Base-by-base conservation (phyloP, 1,284 basidiomycete genomes). In the Mycosarcoma maydis region DNA sequence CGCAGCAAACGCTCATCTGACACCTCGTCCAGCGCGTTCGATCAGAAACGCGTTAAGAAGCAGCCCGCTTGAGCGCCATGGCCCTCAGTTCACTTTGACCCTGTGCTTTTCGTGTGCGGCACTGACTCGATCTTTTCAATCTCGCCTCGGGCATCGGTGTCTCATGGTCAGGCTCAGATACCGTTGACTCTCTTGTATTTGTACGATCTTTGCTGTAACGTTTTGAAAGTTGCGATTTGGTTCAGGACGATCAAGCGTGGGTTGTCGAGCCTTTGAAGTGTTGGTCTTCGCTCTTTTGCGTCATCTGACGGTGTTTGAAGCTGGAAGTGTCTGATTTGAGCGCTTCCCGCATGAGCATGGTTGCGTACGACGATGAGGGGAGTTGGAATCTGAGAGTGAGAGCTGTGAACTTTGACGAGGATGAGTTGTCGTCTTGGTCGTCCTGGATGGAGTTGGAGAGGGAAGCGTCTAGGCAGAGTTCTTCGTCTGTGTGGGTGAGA, bases 401-500 rank as follows among this genome's bases (percentile, higher is more conserved):
- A 0, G 80, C 80, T 13, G 74, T 61, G 64, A 77, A 77, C 10
- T 43, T 39, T 0, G 39, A 20, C 14, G 36, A 20, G 6, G 32
- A n/a, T 27, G 30, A 34, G 27, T 11, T 34, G 33, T 6, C 19
- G 4, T 16, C 27, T 19, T 24, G 32, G 33, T 14, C 29, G 26
- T 16, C 6, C 16, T 29, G 22, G 17, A 26, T 34, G 41, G 39
- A 0, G 7, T 40, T 27, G 17, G 55, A 23, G 39, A 42, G 42
- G 11, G 37, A 11, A 22, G 54, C 27, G 48, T 45, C 13, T 27
- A 54, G 64, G 40, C 61, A 98, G 86, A 87, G 87, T 83, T 98
- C 96, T 83, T 98, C 96, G 81, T 98, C 96, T 0, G 94, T 90
- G 80, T 94, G 92, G 3, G 91, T 90, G 24, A 98, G 87, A 9